Evolutionary conservation across 2,329 filamentous ascomycete genomes (phyloP).

Genomic region (Fusarium agapanthi): DNA sequence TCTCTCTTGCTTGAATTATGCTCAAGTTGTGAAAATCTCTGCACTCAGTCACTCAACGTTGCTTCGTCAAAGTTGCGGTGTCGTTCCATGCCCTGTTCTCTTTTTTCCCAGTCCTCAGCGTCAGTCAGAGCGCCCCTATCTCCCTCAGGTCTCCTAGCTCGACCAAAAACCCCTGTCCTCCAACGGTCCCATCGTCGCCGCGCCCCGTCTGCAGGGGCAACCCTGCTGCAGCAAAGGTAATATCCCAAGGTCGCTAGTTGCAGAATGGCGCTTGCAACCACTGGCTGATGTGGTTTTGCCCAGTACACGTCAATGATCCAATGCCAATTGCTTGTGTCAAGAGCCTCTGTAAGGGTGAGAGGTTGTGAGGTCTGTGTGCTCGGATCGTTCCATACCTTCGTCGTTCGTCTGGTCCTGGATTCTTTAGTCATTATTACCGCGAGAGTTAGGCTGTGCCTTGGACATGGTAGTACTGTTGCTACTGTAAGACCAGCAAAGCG

Average conservation of each 20-base stretch:
- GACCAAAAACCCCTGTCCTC: conserved; percentile 7
- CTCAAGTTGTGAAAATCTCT: not conserved
- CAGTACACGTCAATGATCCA: conserved; percentile 33
- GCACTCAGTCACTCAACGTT: not conserved
- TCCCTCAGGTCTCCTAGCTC: conserved; percentile 28
- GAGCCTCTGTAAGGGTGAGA: conserved; percentile 35
- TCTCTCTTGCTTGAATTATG: not conserved
- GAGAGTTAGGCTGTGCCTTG: conserved; percentile 2
- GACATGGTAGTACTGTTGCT: not conserved
- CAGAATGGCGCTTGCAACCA: conserved; percentile 43
- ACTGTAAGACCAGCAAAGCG: not conserved
- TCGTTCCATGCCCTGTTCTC: conserved; percentile 20
- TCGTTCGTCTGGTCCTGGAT: conserved; percentile 15
- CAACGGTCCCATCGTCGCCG: conserved; percentile 28
- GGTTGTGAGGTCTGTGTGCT: conserved; percentile 18
- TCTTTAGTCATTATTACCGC: conserved; percentile 13
- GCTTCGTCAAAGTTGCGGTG: conserved; percentile 28
- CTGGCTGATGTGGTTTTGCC: conserved; percentile 35
- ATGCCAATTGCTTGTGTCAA: conserved; percentile 8
- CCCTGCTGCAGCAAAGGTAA: conserved; percentile 44
- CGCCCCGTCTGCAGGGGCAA: conserved; percentile 42
- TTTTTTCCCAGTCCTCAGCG: not conserved
- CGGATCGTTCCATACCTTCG: conserved; percentile 30
- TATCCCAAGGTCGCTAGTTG: conserved; percentile 44
- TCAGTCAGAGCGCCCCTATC: conserved; percentile 31